phyloP scores from a whole-genome alignment of 306 rosid species.

The Quercus parvula region DNA sequence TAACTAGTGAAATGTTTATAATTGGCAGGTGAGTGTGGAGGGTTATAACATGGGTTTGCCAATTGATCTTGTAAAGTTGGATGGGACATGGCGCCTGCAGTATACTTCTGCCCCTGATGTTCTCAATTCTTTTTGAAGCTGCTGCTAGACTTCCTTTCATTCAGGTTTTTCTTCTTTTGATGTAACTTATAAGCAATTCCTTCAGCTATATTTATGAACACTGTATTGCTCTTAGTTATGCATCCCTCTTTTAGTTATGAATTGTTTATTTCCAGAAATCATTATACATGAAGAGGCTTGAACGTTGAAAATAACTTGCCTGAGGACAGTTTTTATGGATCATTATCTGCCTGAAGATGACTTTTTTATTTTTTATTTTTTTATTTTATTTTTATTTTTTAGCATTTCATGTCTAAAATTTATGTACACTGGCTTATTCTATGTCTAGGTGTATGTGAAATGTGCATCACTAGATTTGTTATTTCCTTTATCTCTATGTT shows the following conservation, averaged over 20 bases:
- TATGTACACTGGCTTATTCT: background rate
- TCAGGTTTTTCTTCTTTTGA: slow-evolving; percentile 43
- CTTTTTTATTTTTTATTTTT: background rate
- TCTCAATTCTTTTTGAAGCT: slow-evolving; percentile 75
- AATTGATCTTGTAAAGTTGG: slow-evolving; percentile 51
- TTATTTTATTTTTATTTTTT: background rate
- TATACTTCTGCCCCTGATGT: slow-evolving; percentile 94
- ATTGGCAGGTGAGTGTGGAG: slow-evolving; percentile 67
- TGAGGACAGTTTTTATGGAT: background rate
- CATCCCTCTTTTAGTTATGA: background rate
- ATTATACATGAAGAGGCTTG: background rate
- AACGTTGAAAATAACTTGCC: background rate
- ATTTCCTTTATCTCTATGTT: background rate
- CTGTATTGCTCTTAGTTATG: background rate
- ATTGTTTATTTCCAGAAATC: background rate
- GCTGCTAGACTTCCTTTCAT: slow-evolving; percentile 83
- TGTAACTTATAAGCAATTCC: background rate
- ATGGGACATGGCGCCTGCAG: slow-evolving; percentile 95
- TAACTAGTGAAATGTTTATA: background rate
- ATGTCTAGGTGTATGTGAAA: too few species aligned
- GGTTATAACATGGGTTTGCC: slow-evolving; percentile 51
- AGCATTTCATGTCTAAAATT: background rate
- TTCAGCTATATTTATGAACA: background rate
- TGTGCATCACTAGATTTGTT: background rate
- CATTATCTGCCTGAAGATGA: slow-evolving; percentile 3